Base-by-base conservation (phyloP, 768 basidiomycete genomes). In the Rhodotorula diobovata region DNA sequence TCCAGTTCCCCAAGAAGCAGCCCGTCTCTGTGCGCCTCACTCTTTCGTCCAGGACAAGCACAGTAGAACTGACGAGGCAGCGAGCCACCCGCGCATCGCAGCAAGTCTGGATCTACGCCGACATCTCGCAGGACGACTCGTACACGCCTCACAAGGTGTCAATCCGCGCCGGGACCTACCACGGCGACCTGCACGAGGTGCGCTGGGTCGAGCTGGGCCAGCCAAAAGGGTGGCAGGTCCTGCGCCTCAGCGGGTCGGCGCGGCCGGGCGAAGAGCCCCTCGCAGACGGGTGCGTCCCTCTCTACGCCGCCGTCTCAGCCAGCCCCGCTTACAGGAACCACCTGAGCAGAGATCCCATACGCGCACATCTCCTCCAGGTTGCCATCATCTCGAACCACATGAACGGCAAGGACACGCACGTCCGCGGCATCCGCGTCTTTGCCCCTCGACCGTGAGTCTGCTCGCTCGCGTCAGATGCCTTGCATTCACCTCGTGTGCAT, bases 351-450 rank as follows among this genome's bases (percentile, higher is more conserved):
- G 91, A 89, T 79, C 89, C 93, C 0, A 86, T 97, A 21, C 87
- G 89, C 73, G 90, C 91, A 4, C 93, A 95, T 77, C 86, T 97
- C 18, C 81, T 99, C 6, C 93, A 98, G 79, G 84, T 98, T 54
- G 88, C 94, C 68, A 86, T 99, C 60, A 84, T 93, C 23, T 87
- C 89, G 32, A 99, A 98, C 79, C 93, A 98, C 79, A 89, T 96
- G 88, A 97, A 94, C 76, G 96, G 96, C 12, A 98, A 98, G 79
- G 96, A 99, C 81, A 98, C 96, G 16, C 96, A 99, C 81, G 90
- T 99, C 28, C 87, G 96, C 21, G 94, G 95, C 8, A 81, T 98
- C 51, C 87, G 85, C 46, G 85, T 97, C n/a, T 86, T 92, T 64
- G 95, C 93, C 0, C 90, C 92, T 6, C 80, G 87, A 14, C 89